phyloP scores from a whole-genome alignment of 257 asterid species.

The Cynanchum wilfordii region DNA sequence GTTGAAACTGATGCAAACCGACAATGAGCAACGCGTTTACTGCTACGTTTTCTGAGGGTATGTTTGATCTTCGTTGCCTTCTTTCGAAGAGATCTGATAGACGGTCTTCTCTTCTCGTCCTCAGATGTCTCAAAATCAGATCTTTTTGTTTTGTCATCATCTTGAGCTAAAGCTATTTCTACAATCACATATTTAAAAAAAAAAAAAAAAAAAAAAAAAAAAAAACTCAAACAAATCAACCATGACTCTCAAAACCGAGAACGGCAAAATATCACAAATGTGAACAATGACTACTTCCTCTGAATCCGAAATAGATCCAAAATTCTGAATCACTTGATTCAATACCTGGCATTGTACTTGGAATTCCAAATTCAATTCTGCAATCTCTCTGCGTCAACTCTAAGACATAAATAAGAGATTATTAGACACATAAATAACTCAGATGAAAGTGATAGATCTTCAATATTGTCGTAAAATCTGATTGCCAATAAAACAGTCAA shows the following conservation, averaged over 20 bases:
- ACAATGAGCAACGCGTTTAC: slow-evolving; percentile 55
- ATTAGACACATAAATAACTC: not conserved
- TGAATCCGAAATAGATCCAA: slow-evolving; percentile 1
- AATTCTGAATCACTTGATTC: not conserved
- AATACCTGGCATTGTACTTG: slow-evolving; percentile 66
- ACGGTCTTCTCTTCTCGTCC: slow-evolving; percentile 41
- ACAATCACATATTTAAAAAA: not conserved
- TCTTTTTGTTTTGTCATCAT: slow-evolving; percentile 31
- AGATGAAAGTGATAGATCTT: slow-evolving; percentile 23
- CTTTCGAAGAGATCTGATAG: slow-evolving; percentile 41
- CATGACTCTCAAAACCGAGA: not conserved
- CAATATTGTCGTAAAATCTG: slow-evolving; percentile 23
- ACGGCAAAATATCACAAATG: not conserved
- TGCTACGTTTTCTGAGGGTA: slow-evolving; percentile 35
- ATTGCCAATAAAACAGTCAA: slow-evolving; percentile 25
- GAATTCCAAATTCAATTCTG: slow-evolving; percentile 26
- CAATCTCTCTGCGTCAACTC: slow-evolving; percentile 37
- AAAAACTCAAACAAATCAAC: not conserved
- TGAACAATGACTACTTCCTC: not conserved
- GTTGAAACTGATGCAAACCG: slow-evolving; percentile 65
- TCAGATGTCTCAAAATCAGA: slow-evolving; percentile 41
- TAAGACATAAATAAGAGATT: not conserved
- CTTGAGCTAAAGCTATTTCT: slow-evolving; percentile 35
- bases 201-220: not conserved
- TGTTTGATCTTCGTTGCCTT: slow-evolving; percentile 37